Evolutionary conservation across 371 early-diverging fungal species (phyloP), one percentile per base, ranked within the genome.

Genomic region (Rhizopus sp.): DNA sequence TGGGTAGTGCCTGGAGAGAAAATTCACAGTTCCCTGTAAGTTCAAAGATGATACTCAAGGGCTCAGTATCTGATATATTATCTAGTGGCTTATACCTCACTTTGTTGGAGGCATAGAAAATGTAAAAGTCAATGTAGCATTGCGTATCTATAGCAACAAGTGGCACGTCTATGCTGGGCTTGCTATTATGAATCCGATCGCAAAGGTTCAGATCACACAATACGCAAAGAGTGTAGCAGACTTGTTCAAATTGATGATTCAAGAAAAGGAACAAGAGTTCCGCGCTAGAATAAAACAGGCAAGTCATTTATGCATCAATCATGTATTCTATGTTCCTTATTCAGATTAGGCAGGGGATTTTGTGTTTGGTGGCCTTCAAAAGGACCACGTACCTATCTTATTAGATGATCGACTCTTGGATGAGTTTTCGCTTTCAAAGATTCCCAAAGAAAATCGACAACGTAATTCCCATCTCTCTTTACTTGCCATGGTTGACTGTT

Each of bases 151-250:
- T 55, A 88, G 87, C 58, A 92, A 87, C 77, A 96, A 96, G 68
- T 98, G 96, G 95, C 98, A 98, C 72, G 97, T 96, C 3, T 96
- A 96, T 70, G 93, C 93, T 3, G 95, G 93, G 77, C 80, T 97
- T 23, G 97, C 97, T 4, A 90, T 97, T 5, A 78, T 96, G 81
- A 97, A 97, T 71, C 95, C 96, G 3, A 84, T 83, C 55, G 98
- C 97, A 16, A 82, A 86, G 44, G 69, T 73, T 5, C 98, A 98
- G 61, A 85, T 95, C 39, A 73, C 82, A 30, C 95, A 96, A 75
- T 98, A 93, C 63, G 91, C 95, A 16, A 70, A 84, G 41, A 90
- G 93, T 4, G 94, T 94, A 37, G 85, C 91, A 0, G 93, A 90
- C 32, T 73, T 98, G 49, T 98, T 95, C 74, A 90, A 93, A 64